Base-by-base conservation (phyloP, 352 stramenopile genomes). In the Phytophthora idaei region DNA sequence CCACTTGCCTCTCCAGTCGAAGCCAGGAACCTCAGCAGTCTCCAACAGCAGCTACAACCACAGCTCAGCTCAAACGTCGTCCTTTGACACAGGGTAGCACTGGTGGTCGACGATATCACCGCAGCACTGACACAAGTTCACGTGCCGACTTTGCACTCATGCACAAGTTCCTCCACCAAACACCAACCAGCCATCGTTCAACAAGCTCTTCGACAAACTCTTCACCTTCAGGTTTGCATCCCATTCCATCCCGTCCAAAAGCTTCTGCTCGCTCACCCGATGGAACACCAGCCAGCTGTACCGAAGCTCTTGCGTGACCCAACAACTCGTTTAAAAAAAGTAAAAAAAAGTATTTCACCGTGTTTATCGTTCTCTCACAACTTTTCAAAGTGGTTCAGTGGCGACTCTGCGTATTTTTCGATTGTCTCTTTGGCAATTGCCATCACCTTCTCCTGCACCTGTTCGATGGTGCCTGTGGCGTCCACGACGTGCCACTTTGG, bases 401-500 rank as follows among this genome's bases (percentile, higher is more conserved):
- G 80, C 7, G 37, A 27, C 3, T 53, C 50, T 7, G 67, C 59
- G 25, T 64, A 64, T 6, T 58, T 71, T 8, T 50, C 64, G 42
- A 96, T 90, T 3, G 68, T 77, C 21, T 78, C 59, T 7, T 81
- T 63, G 2, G 84, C 73, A 51, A 96, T 84, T 29, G 51, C 71
- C 49, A 90, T 15, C 51, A 94, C 87, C 5, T 74, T 69, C 25
- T 70, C 69, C 53, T 94, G 87, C 29, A 96, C 78, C 48, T 93
- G 69, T 11, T 92, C 83, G 39, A 94, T 94, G 5, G 69, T 83
- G 47, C 90, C 78, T 21, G 76, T 93, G 12, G 87, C 89, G 69
- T 96, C 89, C 48, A 96, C 61, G 14, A 94, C 69, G 63, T 94
- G 81, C 89, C 89, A 96, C 60, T 73, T 63, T 10, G 85, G 76